phyloP scores from a whole-genome alignment of 148 eudicot species.

The Vaccinium corymbosum region DNA sequence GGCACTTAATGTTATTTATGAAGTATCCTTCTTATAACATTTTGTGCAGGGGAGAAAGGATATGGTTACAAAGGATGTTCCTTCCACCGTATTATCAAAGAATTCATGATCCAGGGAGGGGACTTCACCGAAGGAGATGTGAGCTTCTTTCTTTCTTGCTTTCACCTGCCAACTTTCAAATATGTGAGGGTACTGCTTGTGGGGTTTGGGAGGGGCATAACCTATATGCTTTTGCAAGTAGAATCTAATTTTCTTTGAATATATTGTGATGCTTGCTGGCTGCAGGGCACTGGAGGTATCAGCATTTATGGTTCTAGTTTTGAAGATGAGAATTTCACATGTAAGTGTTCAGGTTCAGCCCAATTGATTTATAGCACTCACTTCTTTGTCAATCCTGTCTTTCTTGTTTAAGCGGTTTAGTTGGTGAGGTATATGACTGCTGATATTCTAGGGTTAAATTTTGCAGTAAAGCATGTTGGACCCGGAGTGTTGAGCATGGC shows the following conservation, averaged over 20 bases:
- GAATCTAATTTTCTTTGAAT: not conserved
- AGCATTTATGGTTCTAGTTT: slow-evolving; percentile 54
- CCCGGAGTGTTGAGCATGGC: slow-evolving; percentile 70
- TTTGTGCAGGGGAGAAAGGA: slow-evolving; percentile 43
- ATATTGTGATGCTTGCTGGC: not conserved
- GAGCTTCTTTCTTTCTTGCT: slow-evolving; percentile 14
- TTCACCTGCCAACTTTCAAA: not conserved
- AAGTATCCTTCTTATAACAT: not conserved
- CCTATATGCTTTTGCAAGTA: not conserved
- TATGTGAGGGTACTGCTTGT: not conserved
- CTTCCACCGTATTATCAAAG: slow-evolving; percentile 57
- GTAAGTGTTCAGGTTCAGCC: slow-evolving; percentile 26
- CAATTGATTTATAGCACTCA: not conserved
- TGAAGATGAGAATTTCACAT: slow-evolving; percentile 49
- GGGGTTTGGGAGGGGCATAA: not conserved
- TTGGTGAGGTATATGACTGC: not conserved
- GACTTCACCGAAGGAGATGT: slow-evolving; percentile 62
- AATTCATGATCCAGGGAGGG: slow-evolving; percentile 67
- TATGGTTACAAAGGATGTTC: slow-evolving; percentile 52
- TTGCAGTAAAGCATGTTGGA: slow-evolving; percentile 50
- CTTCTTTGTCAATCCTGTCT: not conserved
- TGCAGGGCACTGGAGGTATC: slow-evolving; percentile 56
- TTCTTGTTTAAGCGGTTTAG: not conserved
- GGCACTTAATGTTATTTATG: not conserved
- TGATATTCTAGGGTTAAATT: slow-evolving; percentile 2